Conservation (phyloP, 2,329 filamentous ascomycete genomes). For the Phialophora tarda region DNA sequence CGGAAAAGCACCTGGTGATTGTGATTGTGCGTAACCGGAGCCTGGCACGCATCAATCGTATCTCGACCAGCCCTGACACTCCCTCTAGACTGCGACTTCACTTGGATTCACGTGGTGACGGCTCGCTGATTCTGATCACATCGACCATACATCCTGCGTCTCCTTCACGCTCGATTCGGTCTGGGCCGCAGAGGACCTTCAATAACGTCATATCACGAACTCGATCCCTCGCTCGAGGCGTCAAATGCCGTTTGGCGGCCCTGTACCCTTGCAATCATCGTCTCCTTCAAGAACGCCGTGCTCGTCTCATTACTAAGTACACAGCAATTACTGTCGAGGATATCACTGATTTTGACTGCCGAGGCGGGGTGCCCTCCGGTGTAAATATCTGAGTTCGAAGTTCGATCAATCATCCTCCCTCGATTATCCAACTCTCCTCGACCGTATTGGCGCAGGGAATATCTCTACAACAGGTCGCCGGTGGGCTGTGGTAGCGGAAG, state of each 20-base stretch:
- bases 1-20: background rate
- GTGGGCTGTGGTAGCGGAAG: background rate
- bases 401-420: background rate
- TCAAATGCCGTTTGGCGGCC: background rate
- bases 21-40: constrained; percentile 4
- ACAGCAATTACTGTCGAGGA: background rate
- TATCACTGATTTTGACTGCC: background rate
- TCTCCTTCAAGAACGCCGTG: background rate
- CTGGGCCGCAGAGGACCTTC: background rate
- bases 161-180: background rate
- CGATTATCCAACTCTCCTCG: background rate
- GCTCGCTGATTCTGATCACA: background rate
- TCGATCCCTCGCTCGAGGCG: background rate
- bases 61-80: constrained; percentile 7
- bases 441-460: background rate
- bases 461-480: background rate
- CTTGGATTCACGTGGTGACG: background rate
- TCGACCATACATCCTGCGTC: background rate
- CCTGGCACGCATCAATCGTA: constrained; percentile 4
- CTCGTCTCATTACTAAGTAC: background rate
- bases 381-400: background rate
- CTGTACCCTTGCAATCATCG: background rate
- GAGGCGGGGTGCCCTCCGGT: background rate
- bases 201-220: constrained; percentile 1
- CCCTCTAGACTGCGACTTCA: background rate